These are phyloP conservation scores for Sporothrix brunneoviolacea DNA, from an alignment of 2,329 filamentous ascomycete genomes.

Conservation along the genomic window DNA sequence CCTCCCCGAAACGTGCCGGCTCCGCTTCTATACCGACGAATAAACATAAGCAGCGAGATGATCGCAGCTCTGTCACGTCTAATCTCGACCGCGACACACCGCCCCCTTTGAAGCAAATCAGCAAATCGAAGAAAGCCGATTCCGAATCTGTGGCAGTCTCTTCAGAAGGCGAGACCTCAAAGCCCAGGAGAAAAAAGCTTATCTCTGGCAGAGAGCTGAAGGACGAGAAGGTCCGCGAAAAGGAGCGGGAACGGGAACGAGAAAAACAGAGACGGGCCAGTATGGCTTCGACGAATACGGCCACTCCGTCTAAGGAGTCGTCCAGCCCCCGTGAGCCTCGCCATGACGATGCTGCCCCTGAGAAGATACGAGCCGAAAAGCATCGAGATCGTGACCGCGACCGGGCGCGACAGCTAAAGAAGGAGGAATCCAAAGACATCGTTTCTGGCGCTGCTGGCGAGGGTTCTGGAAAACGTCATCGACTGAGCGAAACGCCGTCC, in stretches of 20 bases:
- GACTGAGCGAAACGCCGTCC: slow-evolving; percentile 54
- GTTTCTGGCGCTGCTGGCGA: slow-evolving; percentile 42
- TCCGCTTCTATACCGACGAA: neutral
- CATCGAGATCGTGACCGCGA: slow-evolving; percentile 56
- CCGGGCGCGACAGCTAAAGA: slow-evolving; percentile 53
- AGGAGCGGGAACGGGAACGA: slow-evolving; percentile 13
- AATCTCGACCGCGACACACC: slow-evolving; percentile 49
- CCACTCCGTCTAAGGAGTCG: slow-evolving; percentile 47
- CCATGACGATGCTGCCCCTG: slow-evolving; percentile 39
- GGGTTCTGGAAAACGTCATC: slow-evolving; percentile 49
- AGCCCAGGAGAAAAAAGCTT: slow-evolving; percentile 58
- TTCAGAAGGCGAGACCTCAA: slow-evolving; percentile 51
- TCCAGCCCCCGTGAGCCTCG: slow-evolving; percentile 45
- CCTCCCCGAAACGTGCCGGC: slow-evolving; percentile 42
- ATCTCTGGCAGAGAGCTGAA: slow-evolving; percentile 57
- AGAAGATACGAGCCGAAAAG: slow-evolving; percentile 48
- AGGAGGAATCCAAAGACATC: slow-evolving; percentile 54
- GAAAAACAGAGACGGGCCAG: slow-evolving; percentile 50
- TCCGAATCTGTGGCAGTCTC: slow-evolving; percentile 46
- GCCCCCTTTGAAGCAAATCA: slow-evolving; percentile 40
- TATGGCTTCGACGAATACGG: slow-evolving; percentile 43
- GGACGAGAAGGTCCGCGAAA: slow-evolving; percentile 35
- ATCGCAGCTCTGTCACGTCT: slow-evolving; percentile 39
- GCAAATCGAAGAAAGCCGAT: slow-evolving; percentile 47
- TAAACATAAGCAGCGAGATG: slow-evolving; percentile 20